Evolutionary conservation across 495 filamentous ascomycete genomes (phyloP).

Genomic region (Trichoderma asperelloides): DNA sequence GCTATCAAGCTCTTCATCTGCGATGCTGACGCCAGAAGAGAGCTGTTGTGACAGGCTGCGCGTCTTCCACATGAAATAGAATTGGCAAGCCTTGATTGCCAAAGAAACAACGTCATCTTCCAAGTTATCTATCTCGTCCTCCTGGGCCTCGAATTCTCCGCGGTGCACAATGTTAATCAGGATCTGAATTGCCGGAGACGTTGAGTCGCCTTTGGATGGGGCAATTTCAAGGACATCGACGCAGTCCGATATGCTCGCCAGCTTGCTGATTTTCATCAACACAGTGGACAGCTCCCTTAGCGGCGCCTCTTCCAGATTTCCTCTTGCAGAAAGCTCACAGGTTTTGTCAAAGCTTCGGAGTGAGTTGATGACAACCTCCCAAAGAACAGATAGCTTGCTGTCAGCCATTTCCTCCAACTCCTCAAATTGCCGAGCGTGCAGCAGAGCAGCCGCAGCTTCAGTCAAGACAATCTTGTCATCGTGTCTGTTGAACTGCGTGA

Average conservation of each 20-base stretch:
- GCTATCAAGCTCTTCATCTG: conserved; percentile 42
- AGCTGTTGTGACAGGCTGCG: conserved; percentile 38
- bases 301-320: conserved; percentile 48
- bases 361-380: conserved; percentile 71
- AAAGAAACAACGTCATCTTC: conserved; percentile 69
- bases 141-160: conserved; percentile 46
- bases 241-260: conserved; percentile 72
- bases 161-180: conserved; percentile 60
- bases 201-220: conserved; percentile 39
- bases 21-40: conserved; percentile 32
- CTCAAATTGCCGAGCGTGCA: conserved; percentile 78
- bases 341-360: conserved; percentile 59
- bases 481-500: conserved; percentile 85
- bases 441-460: conserved; percentile 70
- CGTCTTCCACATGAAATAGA: conserved; percentile 95
- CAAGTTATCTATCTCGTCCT: conserved; percentile 54
- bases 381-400: conserved; percentile 66
- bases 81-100: conserved; percentile 62
- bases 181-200: conserved; percentile 49
- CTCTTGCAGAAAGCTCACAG: conserved; percentile 53
- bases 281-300: conserved; percentile 68
- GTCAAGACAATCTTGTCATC: conserved; percentile 75
- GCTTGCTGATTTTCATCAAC: conserved; percentile 73
- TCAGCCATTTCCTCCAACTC: conserved; percentile 80
- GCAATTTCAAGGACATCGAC: conserved; percentile 60